Conservation (phyloP, 169 alveolate species). For the Eimeria necatrix region DNA sequence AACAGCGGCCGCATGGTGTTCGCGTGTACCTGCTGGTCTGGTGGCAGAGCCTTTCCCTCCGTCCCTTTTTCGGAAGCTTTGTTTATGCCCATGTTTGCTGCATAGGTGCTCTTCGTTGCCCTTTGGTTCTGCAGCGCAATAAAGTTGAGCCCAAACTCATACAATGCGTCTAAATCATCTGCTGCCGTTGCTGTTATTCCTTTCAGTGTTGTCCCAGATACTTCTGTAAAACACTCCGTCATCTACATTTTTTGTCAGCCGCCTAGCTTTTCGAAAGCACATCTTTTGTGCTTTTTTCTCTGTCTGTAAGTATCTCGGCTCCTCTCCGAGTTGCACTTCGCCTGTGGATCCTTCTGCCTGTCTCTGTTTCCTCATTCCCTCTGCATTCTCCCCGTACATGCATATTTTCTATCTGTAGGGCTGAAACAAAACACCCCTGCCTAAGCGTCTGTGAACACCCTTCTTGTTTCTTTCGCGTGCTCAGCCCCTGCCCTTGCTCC, state of each 20-base stretch:
- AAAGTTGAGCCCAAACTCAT: background rate
- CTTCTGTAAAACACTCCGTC: background rate
- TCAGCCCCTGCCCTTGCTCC: background rate
- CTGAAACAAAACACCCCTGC: background rate
- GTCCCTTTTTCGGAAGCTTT: constrained; percentile 42
- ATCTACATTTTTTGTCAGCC: background rate
- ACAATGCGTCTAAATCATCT: background rate
- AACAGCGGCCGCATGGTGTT: background rate
- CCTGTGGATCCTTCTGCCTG: background rate
- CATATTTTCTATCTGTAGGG: background rate
- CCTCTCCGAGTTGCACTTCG: background rate
- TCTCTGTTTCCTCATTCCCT: background rate
- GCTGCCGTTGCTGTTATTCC: background rate
- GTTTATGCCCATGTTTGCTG: constrained; percentile 71
- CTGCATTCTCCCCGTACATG: background rate
- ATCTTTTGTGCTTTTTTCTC: background rate
- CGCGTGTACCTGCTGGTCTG: constrained; percentile 60
- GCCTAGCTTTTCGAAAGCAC: background rate
- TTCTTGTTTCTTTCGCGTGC: background rate
- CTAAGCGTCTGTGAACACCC: background rate
- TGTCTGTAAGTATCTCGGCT: background rate
- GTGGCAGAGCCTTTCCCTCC: constrained; percentile 22
- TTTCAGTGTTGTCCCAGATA: background rate
- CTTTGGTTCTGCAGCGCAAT: constrained; percentile 46
- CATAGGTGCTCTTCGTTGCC: constrained; percentile 72